phyloP scores from a whole-genome alignment of 1,284 basidiomycete genomes.

The Heterobasidion parviporum region DNA sequence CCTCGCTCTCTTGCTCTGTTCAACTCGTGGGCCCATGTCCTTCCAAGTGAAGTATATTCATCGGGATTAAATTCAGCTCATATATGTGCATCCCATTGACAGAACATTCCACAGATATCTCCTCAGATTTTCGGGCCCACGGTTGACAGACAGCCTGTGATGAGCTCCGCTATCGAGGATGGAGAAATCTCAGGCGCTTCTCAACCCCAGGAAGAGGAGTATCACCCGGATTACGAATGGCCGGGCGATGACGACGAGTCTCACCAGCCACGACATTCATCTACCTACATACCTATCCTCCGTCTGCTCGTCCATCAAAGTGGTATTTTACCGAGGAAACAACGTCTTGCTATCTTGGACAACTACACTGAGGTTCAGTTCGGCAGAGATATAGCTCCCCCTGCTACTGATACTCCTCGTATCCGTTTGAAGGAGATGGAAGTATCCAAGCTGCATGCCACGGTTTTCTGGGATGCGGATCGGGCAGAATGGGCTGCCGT shows the following conservation, averaged over 20 bases:
- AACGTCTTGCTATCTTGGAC: conserved; percentile 52
- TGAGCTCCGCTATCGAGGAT: too few species aligned
- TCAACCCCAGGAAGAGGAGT: conserved; percentile 13
- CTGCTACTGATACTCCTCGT: conserved; percentile 43
- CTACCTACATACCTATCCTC: conserved; percentile 17
- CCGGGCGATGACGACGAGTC: conserved; percentile 28
- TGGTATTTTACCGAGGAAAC: conserved; percentile 40
- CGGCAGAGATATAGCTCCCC: conserved; percentile 52
- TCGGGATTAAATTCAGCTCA: too few species aligned
- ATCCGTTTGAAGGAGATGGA: conserved; percentile 74
- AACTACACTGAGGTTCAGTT: conserved; percentile 58
- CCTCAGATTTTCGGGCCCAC: too few species aligned
- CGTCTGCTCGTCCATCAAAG: conserved; percentile 51
- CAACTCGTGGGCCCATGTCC: too few species aligned
- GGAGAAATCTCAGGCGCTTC: conserved; percentile 5
- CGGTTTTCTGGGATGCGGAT: conserved; percentile 57
- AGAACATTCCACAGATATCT: too few species aligned
- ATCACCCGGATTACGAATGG: conserved; percentile 52
- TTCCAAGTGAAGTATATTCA: too few species aligned
- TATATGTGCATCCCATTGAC: too few species aligned
- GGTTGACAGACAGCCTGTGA: too few species aligned
- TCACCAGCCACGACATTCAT: neutral
- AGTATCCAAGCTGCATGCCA: conserved; percentile 73
- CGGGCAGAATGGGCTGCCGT: conserved; percentile 59
- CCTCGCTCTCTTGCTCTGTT: too few species aligned